phyloP scores from a whole-genome alignment of 2,329 filamentous ascomycete genomes.

The Cordyceps cateniannulata region DNA sequence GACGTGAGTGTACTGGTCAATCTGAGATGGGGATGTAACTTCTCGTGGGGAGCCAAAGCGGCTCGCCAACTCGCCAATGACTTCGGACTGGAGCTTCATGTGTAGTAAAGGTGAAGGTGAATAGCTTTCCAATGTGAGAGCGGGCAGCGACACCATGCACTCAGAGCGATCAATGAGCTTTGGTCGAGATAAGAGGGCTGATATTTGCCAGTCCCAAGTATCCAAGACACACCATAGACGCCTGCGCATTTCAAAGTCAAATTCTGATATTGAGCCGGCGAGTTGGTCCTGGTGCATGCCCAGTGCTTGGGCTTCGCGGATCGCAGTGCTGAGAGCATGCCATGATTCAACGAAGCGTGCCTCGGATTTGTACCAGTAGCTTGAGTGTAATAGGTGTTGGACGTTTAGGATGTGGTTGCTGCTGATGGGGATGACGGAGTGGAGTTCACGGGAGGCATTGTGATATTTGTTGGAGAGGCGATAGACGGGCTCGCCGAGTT shows the following conservation, averaged over 20 bases:
- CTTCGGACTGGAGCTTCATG: constrained; percentile 30
- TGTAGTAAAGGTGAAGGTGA: constrained; percentile 16
- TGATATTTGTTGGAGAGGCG: constrained; percentile 27
- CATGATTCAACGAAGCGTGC: constrained; percentile 31
- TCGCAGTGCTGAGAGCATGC: constrained; percentile 29
- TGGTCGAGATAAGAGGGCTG: constrained; percentile 21
- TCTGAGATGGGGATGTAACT: constrained; percentile 22
- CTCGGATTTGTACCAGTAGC: constrained; percentile 32
- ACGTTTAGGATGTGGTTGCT: constrained; percentile 27
- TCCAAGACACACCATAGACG: constrained; percentile 32
- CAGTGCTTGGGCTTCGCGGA: constrained; percentile 31
- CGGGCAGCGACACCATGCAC: constrained; percentile 11
- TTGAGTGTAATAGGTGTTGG: constrained; percentile 31
- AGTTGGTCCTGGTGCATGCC: constrained; percentile 26
- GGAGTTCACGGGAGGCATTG: constrained; percentile 26
- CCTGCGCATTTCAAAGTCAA: constrained; percentile 30
- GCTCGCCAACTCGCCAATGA: constrained; percentile 25
- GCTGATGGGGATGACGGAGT: constrained; percentile 26
- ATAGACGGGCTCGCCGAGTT: constrained; percentile 24
- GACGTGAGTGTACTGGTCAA: constrained; percentile 26
- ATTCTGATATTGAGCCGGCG: constrained; percentile 22
- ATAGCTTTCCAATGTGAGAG: constrained; percentile 14
- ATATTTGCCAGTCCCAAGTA: constrained; percentile 35
- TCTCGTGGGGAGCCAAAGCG: constrained; percentile 26
- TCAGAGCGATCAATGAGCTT: constrained; percentile 15